A percentile compares a stretch with the other conserved stretches of the same genome.
Evolutionary conservation across 495 filamentous ascomycete species (phyloP).

Genomic region (Monascus purpureus): DNA sequence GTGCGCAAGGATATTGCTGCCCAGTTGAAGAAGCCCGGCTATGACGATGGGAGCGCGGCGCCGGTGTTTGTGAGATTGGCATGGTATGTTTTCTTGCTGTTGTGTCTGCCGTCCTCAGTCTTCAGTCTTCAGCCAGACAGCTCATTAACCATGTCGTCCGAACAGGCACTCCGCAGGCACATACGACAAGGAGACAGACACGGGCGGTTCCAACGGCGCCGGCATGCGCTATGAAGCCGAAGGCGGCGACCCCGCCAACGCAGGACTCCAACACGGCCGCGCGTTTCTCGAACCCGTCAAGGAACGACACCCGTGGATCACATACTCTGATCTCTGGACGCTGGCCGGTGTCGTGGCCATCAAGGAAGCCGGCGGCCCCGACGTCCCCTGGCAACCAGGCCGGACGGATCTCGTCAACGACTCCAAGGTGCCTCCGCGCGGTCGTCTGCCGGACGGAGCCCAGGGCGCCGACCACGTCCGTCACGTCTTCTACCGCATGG

Average conservation of each 20-base stretch:
- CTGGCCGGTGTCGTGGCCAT: slow-evolving; percentile 44
- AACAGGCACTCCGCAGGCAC: slow-evolving; percentile 45
- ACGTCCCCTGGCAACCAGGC: slow-evolving; percentile 38
- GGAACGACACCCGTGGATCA: slow-evolving; percentile 43
- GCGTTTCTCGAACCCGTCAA: slow-evolving; percentile 50
- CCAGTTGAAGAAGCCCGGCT: slow-evolving; percentile 42
- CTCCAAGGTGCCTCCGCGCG: slow-evolving; percentile 40
- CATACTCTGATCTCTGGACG: slow-evolving; percentile 51
- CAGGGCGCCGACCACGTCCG: slow-evolving; percentile 44
- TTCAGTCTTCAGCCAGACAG: too few relatives aligned
- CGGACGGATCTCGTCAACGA: slow-evolving; percentile 46
- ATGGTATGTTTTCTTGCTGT: slow-evolving; percentile 29
- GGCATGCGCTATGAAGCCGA: slow-evolving; percentile 52
- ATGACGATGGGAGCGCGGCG: slow-evolving; percentile 49
- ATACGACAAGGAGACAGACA: slow-evolving; percentile 42
- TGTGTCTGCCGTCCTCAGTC: slow-evolving; percentile 4
- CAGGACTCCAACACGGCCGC: slow-evolving; percentile 47
- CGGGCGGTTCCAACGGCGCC: slow-evolving; percentile 48
- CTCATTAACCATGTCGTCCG: slow-evolving; percentile 3
- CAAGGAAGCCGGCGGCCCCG: slow-evolving; percentile 42
- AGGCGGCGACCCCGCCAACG: slow-evolving; percentile 50
- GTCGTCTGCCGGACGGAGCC: slow-evolving; percentile 44
- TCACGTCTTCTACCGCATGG: slow-evolving; percentile 47
- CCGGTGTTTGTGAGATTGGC: slow-evolving; percentile 48
- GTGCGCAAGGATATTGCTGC: slow-evolving; percentile 40